These are phyloP conservation scores for Leptographium procerum DNA, from an alignment of 2,329 filamentous ascomycete genomes.

Conservation along the genomic window DNA sequence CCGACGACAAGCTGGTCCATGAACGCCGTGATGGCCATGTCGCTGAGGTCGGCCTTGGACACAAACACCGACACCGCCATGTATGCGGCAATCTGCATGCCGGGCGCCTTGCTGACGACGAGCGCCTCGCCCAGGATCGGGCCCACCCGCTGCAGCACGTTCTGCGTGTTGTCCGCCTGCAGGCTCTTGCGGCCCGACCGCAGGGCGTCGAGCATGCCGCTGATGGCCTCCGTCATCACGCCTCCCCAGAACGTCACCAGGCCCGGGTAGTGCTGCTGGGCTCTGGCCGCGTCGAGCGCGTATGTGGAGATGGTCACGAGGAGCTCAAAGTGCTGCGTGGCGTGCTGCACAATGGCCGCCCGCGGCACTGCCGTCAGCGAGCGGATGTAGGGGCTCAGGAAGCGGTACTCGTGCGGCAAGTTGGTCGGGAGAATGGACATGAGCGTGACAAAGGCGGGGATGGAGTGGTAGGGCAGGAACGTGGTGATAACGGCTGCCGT, in stretches of 20 bases:
- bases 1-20: constrained; percentile 80
- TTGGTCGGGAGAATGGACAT: constrained; percentile 74
- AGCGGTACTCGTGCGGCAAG: constrained; percentile 66
- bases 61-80: constrained; percentile 83
- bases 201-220: constrained; percentile 66
- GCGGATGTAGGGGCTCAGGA: constrained; percentile 76
- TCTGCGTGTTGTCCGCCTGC: constrained; percentile 71
- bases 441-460: constrained; percentile 73
- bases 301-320: constrained; percentile 68
- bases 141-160: constrained; percentile 55
- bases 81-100: constrained; percentile 77
- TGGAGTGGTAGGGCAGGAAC: constrained; percentile 85
- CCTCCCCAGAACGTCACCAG: constrained; percentile 87
- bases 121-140: constrained; percentile 69
- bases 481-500: constrained; percentile 66
- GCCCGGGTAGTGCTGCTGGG: constrained; percentile 62
- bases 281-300: constrained; percentile 60
- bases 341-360: constrained; percentile 72
- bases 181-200: constrained; percentile 65
- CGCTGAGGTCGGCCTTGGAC: constrained; percentile 67
- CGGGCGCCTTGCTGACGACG: constrained; percentile 61
- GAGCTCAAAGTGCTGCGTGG: constrained; percentile 66
- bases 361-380: constrained; percentile 67
- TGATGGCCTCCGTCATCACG: constrained; percentile 73
- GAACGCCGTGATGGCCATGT: constrained; percentile 69